These are phyloP conservation scores for Linnemannia zychae DNA, from an alignment of 192 early-diverging fungal genomes.

Conservation along the genomic window DNA sequence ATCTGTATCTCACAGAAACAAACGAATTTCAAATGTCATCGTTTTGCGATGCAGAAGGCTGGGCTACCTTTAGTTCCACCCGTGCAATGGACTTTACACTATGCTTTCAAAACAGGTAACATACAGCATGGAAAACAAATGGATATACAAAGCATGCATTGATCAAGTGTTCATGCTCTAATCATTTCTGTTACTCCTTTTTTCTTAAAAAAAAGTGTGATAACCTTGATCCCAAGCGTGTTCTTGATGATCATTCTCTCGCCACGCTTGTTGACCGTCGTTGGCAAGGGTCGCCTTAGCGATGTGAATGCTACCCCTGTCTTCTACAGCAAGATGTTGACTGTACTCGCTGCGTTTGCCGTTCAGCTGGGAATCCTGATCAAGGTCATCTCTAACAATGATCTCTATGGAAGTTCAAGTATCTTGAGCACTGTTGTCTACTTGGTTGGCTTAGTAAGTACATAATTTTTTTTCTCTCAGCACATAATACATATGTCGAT, in stretches of 20 bases:
- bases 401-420: slow-evolving; percentile 4
- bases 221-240: slow-evolving; percentile 26
- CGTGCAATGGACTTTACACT: slow-evolving; percentile 49
- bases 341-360: slow-evolving; percentile 8
- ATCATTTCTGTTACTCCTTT: not conserved
- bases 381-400: not conserved
- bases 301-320: slow-evolving; percentile 2
- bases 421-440: slow-evolving; percentile 35
- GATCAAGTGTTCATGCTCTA: not conserved
- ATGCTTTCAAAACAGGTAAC: slow-evolving; percentile 51
- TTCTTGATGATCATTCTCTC: slow-evolving; percentile 21
- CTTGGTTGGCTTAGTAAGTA: slow-evolving; percentile 27
- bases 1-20: not conserved
- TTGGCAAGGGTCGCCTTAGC: slow-evolving; percentile 34
- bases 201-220: not conserved
- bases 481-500: not conserved
- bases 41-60: slow-evolving; percentile 47
- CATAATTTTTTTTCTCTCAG: too few species aligned
- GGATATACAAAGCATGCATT: not conserved
- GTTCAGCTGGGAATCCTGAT: slow-evolving; percentile 32
- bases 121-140: too few species aligned
- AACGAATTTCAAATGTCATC: slow-evolving; percentile 7
- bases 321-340: slow-evolving; percentile 22
- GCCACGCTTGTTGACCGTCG: slow-evolving; percentile 27
- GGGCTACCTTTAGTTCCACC: slow-evolving; percentile 34